Base-by-base conservation (phyloP, 176 grass and related monocot genomes). In the Thalia dealbata region DNA sequence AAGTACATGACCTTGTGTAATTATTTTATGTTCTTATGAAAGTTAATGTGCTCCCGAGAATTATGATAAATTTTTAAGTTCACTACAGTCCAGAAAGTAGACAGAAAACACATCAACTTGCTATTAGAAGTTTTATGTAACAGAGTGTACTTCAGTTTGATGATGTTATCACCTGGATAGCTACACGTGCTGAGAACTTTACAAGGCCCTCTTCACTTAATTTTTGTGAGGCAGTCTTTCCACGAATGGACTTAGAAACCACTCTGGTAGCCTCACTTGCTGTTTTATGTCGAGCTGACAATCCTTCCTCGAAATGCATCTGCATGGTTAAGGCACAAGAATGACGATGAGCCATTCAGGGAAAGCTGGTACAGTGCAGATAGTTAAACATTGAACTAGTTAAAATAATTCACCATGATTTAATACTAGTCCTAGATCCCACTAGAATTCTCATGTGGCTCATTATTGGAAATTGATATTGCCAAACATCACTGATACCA, bases 301-400 rank as follows among this genome's bases (percentile, higher is more conserved):
- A 86, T 27, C 89, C 93, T 82, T 96, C 93, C 68, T 96, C 93
- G 64, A 96, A 96, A 88, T 96, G 89, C 81, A 80, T 82, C 92
- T 96, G 76, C 76, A 79, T 51, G 60, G 78, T n/a, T 75, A 77
- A 75, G 71, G 6, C 14, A 67, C 14, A 21, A 83, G 81, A 78
- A 86, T 68, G 66, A 65, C 7, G 80, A 22, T 69, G 22, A 52
- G 51, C 14, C 2, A 74, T 50, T 69, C 42, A 66, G 11, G 11
- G 51, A 32, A 41, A 61, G 14, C 52, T 18, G 8, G 56, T 41
- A 48, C 3, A 25, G 27, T 64, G 29, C 61, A 38, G 14, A 69
- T 69, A 54, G 62, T 54, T 46, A n/a, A 63, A 74, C 45, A 67
- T 67, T 1, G 54, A 5, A 67, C 56, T 14, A 55, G 21, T 6